Percentiles rank a stretch among this genome's conserved stretches.
Evolutionary conservation across 2,329 filamentous ascomycete genomes (phyloP).

Genomic region (Claviceps capensis): DNA sequence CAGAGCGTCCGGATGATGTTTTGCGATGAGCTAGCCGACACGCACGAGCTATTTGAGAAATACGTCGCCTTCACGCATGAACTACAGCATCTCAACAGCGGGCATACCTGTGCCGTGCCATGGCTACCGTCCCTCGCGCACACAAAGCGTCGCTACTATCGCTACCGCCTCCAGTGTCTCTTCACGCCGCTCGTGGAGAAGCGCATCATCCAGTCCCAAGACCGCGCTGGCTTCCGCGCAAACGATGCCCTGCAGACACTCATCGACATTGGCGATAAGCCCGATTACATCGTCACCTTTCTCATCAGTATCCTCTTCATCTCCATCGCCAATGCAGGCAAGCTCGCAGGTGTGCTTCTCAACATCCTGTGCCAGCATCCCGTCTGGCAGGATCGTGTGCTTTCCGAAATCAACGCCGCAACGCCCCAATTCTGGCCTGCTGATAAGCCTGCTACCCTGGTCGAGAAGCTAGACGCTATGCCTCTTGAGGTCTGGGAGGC

Average conservation of each 20-base stretch:
- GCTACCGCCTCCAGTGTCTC: neutral
- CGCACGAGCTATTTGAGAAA: neutral
- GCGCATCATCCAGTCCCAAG: neutral
- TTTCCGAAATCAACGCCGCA: neutral
- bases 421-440: neutral
- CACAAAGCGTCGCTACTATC: neutral
- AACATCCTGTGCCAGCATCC: neutral
- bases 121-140: neutral
- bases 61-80: neutral
- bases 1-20: neutral
- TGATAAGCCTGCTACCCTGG: neutral
- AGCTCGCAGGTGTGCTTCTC: neutral
- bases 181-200: neutral
- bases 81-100: neutral
- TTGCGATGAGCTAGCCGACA: conserved; percentile 1
- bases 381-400: neutral
- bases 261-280: neutral
- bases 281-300: neutral
- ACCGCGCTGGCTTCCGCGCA: too few species aligned
- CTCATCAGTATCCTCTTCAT: neutral
- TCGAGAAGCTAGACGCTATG: conserved; percentile 6
- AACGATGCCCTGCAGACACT: neutral
- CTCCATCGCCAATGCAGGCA: neutral
- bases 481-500: conserved; percentile 7
- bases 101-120: neutral